A percentile compares a stretch with the other conserved stretches of the same genome.
Conservation (phyloP, 2,329 filamentous ascomycete species). For the Xylogone sp. region DNA sequence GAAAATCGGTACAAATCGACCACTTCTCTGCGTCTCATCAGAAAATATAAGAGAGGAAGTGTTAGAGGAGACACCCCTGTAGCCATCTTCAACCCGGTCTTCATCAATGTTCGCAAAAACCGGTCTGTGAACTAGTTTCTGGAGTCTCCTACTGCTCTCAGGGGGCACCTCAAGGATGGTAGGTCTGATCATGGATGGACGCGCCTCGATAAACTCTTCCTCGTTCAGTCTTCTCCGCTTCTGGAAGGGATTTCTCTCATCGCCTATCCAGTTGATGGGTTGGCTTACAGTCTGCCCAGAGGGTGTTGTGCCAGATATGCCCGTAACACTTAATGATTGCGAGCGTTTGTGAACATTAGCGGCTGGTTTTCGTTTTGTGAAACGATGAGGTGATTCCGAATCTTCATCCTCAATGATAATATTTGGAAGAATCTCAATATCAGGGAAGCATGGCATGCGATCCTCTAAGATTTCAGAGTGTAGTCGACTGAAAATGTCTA, state of each 20-base stretch:
- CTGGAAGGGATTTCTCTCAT: conserved; percentile 2
- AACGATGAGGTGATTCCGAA: conserved; percentile 24
- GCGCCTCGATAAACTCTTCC: conserved; percentile 2
- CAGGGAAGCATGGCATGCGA: conserved; percentile 31
- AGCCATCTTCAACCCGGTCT: conserved; percentile 15
- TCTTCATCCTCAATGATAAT: conserved; percentile 24
- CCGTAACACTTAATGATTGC: conserved; percentile 24
- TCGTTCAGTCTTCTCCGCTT: conserved; percentile 18
- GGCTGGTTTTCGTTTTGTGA: conserved; percentile 16
- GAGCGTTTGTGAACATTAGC: conserved; percentile 23
- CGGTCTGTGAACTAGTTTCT: conserved; percentile 13
- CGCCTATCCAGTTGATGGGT: not conserved
- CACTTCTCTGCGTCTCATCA: not conserved
- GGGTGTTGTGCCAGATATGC: not conserved
- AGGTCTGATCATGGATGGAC: not conserved
- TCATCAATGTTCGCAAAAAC: conserved; percentile 19
- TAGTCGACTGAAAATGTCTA: conserved; percentile 32
- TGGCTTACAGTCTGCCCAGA: not conserved
- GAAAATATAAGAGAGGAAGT: not conserved
- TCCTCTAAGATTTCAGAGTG: conserved; percentile 31
- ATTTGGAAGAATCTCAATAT: conserved; percentile 36
- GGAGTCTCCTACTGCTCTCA: conserved; percentile 9
- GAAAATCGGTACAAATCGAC: not conserved
- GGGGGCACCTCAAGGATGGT: conserved; percentile 4
- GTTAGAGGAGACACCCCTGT: not conserved